These are phyloP conservation scores for Fusarium kyushuense DNA, from an alignment of 2,329 filamentous ascomycete genomes.

Conservation along the genomic window DNA sequence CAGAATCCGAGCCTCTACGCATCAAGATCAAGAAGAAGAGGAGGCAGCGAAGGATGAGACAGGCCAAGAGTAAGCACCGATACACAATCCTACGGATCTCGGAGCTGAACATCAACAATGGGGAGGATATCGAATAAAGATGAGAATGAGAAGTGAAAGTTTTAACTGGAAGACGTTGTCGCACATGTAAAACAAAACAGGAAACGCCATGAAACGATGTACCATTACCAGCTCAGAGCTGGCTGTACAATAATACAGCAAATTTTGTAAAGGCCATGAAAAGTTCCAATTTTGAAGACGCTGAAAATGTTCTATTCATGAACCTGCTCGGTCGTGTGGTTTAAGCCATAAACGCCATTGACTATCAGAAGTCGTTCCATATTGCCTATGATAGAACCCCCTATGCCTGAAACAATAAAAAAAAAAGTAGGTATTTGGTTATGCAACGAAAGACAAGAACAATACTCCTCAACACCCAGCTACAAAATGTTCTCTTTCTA, in stretches of 20 bases:
- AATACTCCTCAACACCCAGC: slow-evolving; percentile 51
- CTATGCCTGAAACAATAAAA: slow-evolving; percentile 30
- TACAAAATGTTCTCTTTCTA: slow-evolving; percentile 46
- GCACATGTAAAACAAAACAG: slow-evolving; percentile 45
- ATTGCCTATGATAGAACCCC: slow-evolving; percentile 26
- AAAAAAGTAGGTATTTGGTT: slow-evolving; percentile 42
- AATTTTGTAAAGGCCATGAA: slow-evolving; percentile 31
- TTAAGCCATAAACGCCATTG: slow-evolving; percentile 34
- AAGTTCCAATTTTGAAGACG: slow-evolving; percentile 11
- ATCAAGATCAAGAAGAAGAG: slow-evolving; percentile 85
- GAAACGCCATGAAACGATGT: slow-evolving; percentile 42
- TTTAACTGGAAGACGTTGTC: slow-evolving; percentile 30
- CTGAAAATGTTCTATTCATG: slow-evolving; percentile 41
- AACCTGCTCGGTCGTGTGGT: slow-evolving; percentile 31
- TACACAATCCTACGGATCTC: slow-evolving; percentile 89
- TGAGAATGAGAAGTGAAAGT: slow-evolving; percentile 22
- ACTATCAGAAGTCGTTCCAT: slow-evolving; percentile 35
- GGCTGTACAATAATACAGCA: slow-evolving; percentile 49
- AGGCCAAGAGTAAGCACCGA: slow-evolving; percentile 88
- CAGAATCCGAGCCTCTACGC: slow-evolving; percentile 83
- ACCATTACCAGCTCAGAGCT: slow-evolving; percentile 47
- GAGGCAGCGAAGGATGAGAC: slow-evolving; percentile 78
- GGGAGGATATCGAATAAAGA: slow-evolving; percentile 55
- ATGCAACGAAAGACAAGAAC: slow-evolving; percentile 46
- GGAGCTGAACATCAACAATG: slow-evolving; percentile 75